Percentiles rank a stretch among this genome's conserved stretches.
phyloP scores from a whole-genome alignment of 345 rosid genomes.

The Populus pruinosa region DNA sequence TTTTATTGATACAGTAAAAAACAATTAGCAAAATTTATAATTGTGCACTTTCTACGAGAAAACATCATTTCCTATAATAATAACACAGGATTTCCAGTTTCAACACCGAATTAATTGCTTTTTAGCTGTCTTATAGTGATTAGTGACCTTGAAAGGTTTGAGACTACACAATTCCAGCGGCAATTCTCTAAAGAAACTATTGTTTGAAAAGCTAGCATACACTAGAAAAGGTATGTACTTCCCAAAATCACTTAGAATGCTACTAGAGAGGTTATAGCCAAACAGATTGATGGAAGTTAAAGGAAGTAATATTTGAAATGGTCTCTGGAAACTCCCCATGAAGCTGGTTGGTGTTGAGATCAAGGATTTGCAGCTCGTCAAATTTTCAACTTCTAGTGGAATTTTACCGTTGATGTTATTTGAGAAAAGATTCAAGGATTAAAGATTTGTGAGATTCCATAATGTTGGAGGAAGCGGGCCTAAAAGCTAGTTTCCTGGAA shows the following conservation, averaged over 20 bases:
- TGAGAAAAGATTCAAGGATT: constrained; percentile 33
- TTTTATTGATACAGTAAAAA: too few species aligned
- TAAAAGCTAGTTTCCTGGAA: constrained; percentile 47
- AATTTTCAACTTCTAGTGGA: constrained; percentile 50
- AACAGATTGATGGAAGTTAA: constrained; percentile 29
- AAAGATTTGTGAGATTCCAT: constrained; percentile 49
- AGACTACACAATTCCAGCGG: constrained; percentile 47
- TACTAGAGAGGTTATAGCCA: constrained; percentile 48
- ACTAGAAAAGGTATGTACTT: constrained; percentile 37
- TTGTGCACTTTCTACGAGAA: too few species aligned
- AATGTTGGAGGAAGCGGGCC: constrained; percentile 44
- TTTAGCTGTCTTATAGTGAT: too few species aligned
- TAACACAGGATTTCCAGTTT: too few species aligned
- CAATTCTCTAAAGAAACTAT: constrained; percentile 57
- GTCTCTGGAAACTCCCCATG: constrained; percentile 51
- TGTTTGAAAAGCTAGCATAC: constrained; percentile 51
- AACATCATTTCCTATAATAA: too few species aligned
- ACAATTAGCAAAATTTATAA: too few species aligned
- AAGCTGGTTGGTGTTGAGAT: constrained; percentile 46
- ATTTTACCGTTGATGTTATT: constrained; percentile 52
- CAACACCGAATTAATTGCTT: too few species aligned
- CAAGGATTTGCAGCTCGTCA: constrained; percentile 33
- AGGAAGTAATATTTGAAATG: constrained; percentile 40
- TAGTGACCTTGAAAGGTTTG: too few species aligned
- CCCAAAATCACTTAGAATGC: constrained; percentile 48